A percentile compares a stretch with the other conserved stretches of the same genome.
phyloP scores from a whole-genome alignment of 2,329 filamentous ascomycete species.

The Trichothecium sympodiale region DNA sequence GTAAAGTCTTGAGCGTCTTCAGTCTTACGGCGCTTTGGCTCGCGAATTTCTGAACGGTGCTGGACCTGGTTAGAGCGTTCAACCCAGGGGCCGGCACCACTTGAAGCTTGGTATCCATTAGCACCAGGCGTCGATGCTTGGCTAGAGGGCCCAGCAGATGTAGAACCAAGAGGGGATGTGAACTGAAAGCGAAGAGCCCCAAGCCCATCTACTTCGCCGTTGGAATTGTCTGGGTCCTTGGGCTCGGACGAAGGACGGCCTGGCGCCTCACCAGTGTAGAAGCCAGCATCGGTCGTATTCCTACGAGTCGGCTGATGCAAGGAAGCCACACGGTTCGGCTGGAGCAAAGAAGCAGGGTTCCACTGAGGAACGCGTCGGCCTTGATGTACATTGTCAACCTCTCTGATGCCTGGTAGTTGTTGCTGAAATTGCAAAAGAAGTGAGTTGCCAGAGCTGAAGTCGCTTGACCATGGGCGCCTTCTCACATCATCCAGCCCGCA shows the following conservation, averaged over 20 bases:
- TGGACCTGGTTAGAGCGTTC: conserved; percentile 69
- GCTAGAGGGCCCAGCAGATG: conserved; percentile 21
- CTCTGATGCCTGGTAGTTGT: not conserved
- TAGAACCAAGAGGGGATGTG: conserved; percentile 20
- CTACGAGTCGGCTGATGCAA: no score
- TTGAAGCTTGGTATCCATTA: conserved; percentile 11
- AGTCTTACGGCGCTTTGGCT: conserved; percentile 56
- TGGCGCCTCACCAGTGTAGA: no score
- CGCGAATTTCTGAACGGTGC: conserved; percentile 45
- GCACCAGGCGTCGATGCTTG: conserved; percentile 20
- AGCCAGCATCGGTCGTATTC: no score
- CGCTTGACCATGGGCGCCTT: no score
- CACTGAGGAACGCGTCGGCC: conserved; percentile 23
- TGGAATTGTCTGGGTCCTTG: no score
- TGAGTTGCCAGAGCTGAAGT: no score
- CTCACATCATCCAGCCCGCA: no score
- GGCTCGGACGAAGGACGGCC: no score
- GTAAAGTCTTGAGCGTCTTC: conserved; percentile 31
- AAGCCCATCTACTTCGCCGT: no score
- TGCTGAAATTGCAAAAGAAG: no score
- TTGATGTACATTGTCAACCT: conserved; percentile 9
- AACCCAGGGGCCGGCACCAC: conserved; percentile 50
- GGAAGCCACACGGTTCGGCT: conserved; percentile 18
- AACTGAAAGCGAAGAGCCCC: conserved; percentile 24
- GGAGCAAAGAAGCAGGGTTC: conserved; percentile 28